Evolutionary conservation across 306 rosid genomes (phyloP).

Genomic region (Ormosia emarginata): DNA sequence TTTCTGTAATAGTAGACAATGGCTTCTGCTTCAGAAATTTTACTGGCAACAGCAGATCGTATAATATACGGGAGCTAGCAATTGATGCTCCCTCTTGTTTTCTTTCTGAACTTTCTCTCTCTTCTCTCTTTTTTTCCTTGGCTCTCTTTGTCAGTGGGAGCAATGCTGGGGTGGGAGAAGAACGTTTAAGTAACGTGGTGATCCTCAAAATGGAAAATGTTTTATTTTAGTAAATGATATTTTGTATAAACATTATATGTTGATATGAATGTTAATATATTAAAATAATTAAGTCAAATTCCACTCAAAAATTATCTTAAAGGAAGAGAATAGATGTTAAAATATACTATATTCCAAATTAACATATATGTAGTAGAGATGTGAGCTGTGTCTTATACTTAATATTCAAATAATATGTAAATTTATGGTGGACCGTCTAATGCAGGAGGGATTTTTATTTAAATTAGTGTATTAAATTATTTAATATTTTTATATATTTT

Average conservation of each 20-base stretch:
- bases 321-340: no score
- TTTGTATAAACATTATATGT: no score
- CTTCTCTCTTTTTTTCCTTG: conserved; percentile 2
- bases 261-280: no score
- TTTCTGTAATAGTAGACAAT: conserved; percentile 28
- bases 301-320: no score
- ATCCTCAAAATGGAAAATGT: conserved; percentile 4
- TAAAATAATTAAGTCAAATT: no score
- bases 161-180: neutral
- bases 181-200: conserved; percentile 40
- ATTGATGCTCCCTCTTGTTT: neutral
- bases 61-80: conserved; percentile 8
- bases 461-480: no score
- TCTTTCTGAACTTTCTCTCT: neutral
- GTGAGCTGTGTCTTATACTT: no score
- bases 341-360: no score
- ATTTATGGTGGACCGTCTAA: conserved; percentile 57
- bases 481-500: no score
- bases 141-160: neutral
- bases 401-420: neutral
- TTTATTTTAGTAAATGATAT: no score
- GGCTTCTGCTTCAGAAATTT: conserved; percentile 19
- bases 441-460: no score
- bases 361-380: no score
- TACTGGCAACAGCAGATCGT: conserved; percentile 1